Percentiles rank a stretch among this genome's conserved stretches.
Evolutionary conservation across 108 stramenopile genomes (phyloP).

Genomic region (Mediolabrus comicus): DNA sequence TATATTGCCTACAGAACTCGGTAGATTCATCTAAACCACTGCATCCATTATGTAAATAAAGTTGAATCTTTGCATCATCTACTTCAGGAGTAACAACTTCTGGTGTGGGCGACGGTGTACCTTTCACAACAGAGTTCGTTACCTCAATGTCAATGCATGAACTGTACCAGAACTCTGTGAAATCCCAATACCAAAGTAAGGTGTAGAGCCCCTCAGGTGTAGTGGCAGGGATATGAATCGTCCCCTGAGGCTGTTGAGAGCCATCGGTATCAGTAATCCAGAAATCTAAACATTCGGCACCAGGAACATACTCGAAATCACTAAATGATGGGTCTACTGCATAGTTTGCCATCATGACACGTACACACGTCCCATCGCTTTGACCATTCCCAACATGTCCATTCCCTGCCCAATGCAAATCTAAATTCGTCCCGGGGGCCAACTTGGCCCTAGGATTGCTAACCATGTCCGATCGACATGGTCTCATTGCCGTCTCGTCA

Average conservation of each 20-base stretch:
- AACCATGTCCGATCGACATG: not conserved
- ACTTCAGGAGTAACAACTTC: not conserved
- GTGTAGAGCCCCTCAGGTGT: not conserved
- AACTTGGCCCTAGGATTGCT: conserved; percentile 3
- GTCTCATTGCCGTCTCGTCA: not conserved
- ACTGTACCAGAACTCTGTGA: conserved; percentile 16
- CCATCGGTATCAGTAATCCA: conserved; percentile 3
- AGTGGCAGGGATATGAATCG: not conserved
- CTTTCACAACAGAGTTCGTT: too few relatives aligned
- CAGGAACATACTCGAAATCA: not conserved
- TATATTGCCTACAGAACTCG: not conserved
- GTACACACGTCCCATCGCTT: conserved; percentile 12
- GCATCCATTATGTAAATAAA: not conserved
- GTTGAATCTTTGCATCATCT: not conserved
- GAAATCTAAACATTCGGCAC: not conserved
- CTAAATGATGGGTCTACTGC: not conserved
- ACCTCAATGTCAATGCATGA: conserved; percentile 8
- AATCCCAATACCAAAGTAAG: conserved; percentile 12
- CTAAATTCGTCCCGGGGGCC: not conserved
- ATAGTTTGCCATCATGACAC: conserved; percentile 1
- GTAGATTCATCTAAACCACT: not conserved
- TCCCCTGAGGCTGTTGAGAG: not conserved
- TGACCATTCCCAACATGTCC: conserved; percentile 14
- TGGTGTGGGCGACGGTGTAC: not conserved
- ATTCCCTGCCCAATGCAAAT: conserved; percentile 1